Conservation (phyloP, 1,139 yeast species). For the Hyphopichia burtonii region DNA sequence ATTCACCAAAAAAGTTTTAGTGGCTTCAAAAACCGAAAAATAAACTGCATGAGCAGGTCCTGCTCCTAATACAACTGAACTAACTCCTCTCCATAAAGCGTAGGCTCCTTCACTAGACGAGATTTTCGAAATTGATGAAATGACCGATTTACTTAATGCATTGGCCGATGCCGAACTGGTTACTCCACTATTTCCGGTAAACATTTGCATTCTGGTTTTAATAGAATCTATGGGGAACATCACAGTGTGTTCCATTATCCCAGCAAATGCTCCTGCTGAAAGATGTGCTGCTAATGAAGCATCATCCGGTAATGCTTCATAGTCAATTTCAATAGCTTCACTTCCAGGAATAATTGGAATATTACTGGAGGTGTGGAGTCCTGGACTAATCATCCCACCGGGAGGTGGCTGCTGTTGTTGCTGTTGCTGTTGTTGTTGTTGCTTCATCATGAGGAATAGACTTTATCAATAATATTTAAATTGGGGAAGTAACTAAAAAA, state of each 20-base stretch:
- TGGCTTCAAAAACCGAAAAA: slow-evolving; percentile 90
- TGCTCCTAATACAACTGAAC: slow-evolving; percentile 94
- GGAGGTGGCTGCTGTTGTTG: not conserved
- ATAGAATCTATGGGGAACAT: slow-evolving; percentile 96
- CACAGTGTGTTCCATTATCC: slow-evolving; percentile 96
- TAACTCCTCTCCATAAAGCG: slow-evolving; percentile 92
- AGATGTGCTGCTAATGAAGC: slow-evolving; percentile 83
- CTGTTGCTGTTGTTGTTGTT: slow-evolving; percentile 2
- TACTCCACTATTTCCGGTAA: slow-evolving; percentile 26
- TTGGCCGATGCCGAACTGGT: not conserved
- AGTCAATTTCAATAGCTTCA: slow-evolving; percentile 61
- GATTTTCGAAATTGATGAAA: slow-evolving; percentile 68
- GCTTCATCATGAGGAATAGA: slow-evolving; percentile 1
- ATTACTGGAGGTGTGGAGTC: not conserved
- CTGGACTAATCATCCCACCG: not conserved
- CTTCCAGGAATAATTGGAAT: slow-evolving; percentile 16
- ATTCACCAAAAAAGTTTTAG: slow-evolving; percentile 61
- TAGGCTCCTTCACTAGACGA: slow-evolving; percentile 87
- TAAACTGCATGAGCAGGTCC: slow-evolving; percentile 99
- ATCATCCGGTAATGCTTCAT: slow-evolving; percentile 87
- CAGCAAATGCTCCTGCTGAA: slow-evolving; percentile 95
- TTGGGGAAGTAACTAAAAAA: not conserved
- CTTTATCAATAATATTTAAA: too few relatives aligned
- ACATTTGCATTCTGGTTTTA: slow-evolving; percentile 93
- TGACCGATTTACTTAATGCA: slow-evolving; percentile 37